Percentiles rank a stretch among this genome's conserved stretches.
phyloP scores from a whole-genome alignment of 2,329 filamentous ascomycete genomes.

The Aureobasidium sp. region DNA sequence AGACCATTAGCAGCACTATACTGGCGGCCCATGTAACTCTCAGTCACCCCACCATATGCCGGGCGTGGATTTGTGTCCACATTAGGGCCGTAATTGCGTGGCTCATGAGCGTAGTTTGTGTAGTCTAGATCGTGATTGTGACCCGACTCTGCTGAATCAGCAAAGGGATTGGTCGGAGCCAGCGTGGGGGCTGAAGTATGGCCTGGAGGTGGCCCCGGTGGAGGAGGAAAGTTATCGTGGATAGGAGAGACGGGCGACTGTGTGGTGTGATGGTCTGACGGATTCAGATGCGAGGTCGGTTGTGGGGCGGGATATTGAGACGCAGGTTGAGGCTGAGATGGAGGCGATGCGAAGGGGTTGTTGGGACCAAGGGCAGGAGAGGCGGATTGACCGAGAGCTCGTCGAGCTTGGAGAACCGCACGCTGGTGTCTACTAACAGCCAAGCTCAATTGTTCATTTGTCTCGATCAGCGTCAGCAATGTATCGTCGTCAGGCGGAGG shows the following conservation, averaged over 20 bases:
- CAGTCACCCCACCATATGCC: constrained; percentile 25
- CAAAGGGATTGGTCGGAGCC: background rate
- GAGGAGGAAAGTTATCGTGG: background rate
- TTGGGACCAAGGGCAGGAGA: constrained; percentile 14
- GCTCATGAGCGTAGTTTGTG: constrained; percentile 1
- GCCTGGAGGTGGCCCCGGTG: constrained; percentile 7
- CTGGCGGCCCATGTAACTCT: constrained; percentile 36
- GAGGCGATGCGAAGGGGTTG: background rate
- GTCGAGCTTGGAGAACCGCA: constrained; percentile 55
- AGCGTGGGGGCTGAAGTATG: background rate
- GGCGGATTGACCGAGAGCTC: constrained; percentile 26
- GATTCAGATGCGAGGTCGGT: background rate
- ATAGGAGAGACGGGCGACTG: constrained; percentile 5
- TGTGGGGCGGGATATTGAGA: background rate
- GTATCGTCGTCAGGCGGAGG: constrained; percentile 87
- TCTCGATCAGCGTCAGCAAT: constrained; percentile 87
- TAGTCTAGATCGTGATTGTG: background rate
- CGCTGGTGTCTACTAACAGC: constrained; percentile 79
- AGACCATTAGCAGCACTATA: constrained; percentile 34
- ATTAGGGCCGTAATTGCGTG: background rate
- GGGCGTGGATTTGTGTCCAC: constrained; percentile 14
- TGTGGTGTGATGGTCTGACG: background rate
- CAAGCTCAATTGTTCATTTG: constrained; percentile 81
- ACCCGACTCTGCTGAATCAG: background rate
- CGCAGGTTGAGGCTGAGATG: background rate